Conservation (phyloP, 1,284 basidiomycete genomes). For the Trichosporon sp. region DNA sequence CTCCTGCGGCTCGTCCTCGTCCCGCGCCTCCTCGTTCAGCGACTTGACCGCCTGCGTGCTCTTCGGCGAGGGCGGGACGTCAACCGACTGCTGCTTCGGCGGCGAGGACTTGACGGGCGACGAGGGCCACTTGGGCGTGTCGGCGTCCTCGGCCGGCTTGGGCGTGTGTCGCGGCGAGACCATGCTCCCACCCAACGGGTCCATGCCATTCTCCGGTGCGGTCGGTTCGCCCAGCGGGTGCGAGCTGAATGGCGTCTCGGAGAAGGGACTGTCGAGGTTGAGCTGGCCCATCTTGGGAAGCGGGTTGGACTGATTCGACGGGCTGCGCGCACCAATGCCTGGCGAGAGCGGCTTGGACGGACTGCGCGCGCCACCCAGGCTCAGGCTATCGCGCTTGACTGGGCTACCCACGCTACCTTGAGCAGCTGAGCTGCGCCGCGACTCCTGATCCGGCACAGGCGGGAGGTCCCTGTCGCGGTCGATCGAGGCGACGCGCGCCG, state of each 20-base stretch:
- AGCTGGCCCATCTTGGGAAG: slow-evolving; percentile 15
- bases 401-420: neutral
- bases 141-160: slow-evolving; percentile 4
- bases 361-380: slow-evolving; percentile 7
- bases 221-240: slow-evolving; percentile 5
- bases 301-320: neutral
- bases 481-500: slow-evolving; percentile 20
- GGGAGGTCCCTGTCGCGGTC: slow-evolving; percentile 33
- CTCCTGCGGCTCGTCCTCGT: slow-evolving; percentile 20
- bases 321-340: neutral
- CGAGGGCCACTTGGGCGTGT: slow-evolving; percentile 20
- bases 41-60: slow-evolving; percentile 19
- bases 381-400: slow-evolving; percentile 2
- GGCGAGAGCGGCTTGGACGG: slow-evolving; percentile 11
- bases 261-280: slow-evolving; percentile 17
- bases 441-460: slow-evolving; percentile 22
- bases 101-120: slow-evolving; percentile 21
- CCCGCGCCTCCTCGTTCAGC: slow-evolving; percentile 20
- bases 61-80: slow-evolving; percentile 15
- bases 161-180: slow-evolving; percentile 2
- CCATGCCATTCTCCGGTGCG: neutral
- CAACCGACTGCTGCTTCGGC: slow-evolving; percentile 9
- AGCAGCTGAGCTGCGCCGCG: neutral
- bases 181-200: slow-evolving; percentile 1
- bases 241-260: slow-evolving; percentile 3